These are phyloP conservation scores for Colletotrichum tofieldiae DNA, from an alignment of 2,329 filamentous ascomycete genomes.

Conservation along the genomic window DNA sequence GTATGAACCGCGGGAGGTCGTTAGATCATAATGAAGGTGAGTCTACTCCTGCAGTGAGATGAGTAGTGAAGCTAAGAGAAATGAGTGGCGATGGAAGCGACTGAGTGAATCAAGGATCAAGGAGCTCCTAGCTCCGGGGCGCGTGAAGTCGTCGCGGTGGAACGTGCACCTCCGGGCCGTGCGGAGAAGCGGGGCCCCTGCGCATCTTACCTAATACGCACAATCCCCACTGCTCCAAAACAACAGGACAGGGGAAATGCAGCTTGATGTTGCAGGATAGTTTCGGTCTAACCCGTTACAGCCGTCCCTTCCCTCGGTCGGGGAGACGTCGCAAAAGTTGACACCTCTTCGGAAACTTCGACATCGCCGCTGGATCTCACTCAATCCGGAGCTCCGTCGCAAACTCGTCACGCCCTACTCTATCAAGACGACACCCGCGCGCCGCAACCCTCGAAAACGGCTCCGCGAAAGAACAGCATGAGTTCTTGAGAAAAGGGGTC, in stretches of 20 bases:
- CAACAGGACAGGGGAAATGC: constrained; percentile 21
- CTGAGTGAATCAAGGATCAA: background rate
- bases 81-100: background rate
- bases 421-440: background rate
- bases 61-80: background rate
- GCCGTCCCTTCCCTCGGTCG: constrained; percentile 25
- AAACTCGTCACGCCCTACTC: constrained; percentile 4
- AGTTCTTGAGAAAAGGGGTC: constrained; percentile 34
- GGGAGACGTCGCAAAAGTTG: constrained; percentile 37
- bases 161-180: constrained; percentile 4
- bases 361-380: constrained; percentile 14
- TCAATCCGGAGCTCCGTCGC: constrained; percentile 23
- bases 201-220: constrained; percentile 22
- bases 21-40: background rate
- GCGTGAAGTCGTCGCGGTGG: constrained; percentile 9
- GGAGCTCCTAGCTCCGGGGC: background rate
- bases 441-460: background rate
- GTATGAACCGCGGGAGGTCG: background rate
- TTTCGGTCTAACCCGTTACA: constrained; percentile 40
- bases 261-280: constrained; percentile 35
- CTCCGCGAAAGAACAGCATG: constrained; percentile 25
- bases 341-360: constrained; percentile 39
- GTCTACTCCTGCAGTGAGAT: background rate
- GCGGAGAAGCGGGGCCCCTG: constrained; percentile 17
- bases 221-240: constrained; percentile 23